Evolutionary conservation across 163 green algal genomes (phyloP).

Genomic region (Scenedesmus sp.): DNA sequence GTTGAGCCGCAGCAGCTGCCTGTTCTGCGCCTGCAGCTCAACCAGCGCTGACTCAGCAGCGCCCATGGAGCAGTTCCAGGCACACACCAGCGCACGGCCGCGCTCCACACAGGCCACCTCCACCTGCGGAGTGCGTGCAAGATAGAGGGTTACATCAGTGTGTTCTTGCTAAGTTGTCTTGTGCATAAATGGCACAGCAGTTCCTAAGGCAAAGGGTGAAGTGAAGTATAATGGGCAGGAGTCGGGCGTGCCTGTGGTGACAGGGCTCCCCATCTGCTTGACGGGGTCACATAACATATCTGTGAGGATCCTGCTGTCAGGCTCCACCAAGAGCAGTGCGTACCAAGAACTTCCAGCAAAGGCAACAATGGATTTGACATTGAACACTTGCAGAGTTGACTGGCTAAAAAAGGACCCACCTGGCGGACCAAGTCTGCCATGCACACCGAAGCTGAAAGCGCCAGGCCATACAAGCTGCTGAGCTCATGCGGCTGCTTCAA

Average conservation of each 20-base stretch:
- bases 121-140: conserved; percentile 52
- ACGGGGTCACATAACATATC: no score
- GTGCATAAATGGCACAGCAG: neutral
- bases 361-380: no score
- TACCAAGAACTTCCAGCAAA: no score
- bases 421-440: conserved; percentile 69
- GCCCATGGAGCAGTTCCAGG: conserved; percentile 66
- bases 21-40: conserved; percentile 45
- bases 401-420: conserved; percentile 42
- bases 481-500: conserved; percentile 13
- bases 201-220: no score
- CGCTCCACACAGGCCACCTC: conserved; percentile 71
- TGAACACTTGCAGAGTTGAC: no score
- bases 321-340: no score
- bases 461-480: conserved; percentile 47
- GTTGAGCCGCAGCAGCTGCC: conserved; percentile 30
- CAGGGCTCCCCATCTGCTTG: no score
- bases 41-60: conserved; percentile 56
- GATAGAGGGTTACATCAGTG: no score
- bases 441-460: conserved; percentile 53
- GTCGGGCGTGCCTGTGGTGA: no score
- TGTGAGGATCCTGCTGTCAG: no score
- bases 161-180: neutral
- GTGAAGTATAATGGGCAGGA: no score
- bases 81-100: conserved; percentile 60